phyloP scores from a whole-genome alignment of 2,329 filamentous ascomycete species.

The Diaporthe nobilis region DNA sequence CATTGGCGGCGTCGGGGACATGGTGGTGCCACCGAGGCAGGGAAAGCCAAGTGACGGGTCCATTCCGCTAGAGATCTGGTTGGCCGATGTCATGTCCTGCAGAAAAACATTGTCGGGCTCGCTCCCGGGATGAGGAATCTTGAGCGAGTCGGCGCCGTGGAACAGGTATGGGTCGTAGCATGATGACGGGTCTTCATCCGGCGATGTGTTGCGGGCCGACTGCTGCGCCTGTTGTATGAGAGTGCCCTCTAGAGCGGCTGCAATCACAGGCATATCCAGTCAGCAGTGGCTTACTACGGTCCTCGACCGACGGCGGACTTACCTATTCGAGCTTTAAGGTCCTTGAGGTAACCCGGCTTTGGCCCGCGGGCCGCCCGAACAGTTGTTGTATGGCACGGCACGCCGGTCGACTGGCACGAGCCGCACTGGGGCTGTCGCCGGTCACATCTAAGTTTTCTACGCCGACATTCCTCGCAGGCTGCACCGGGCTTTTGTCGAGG shows the following conservation, averaged over 20 bases:
- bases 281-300: neutral
- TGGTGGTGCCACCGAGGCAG: slow-evolving; percentile 15
- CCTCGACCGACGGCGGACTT: slow-evolving; percentile 21
- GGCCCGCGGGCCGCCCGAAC: slow-evolving; percentile 40
- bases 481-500: slow-evolving; percentile 25
- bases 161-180: slow-evolving; percentile 21
- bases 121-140: neutral
- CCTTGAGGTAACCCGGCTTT: slow-evolving; percentile 45
- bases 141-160: slow-evolving; percentile 18
- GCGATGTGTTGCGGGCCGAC: slow-evolving; percentile 20
- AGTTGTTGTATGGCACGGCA: slow-evolving; percentile 22
- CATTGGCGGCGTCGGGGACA: slow-evolving; percentile 21
- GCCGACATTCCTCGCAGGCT: slow-evolving; percentile 32
- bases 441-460: slow-evolving; percentile 36
- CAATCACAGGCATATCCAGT: neutral
- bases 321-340: slow-evolving; percentile 46
- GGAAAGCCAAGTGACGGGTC: slow-evolving; percentile 10
- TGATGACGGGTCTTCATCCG: slow-evolving; percentile 24
- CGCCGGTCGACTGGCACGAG: slow-evolving; percentile 18
- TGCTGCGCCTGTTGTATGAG: slow-evolving; percentile 26
- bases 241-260: slow-evolving; percentile 19
- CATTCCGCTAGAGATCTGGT: slow-evolving; percentile 7
- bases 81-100: slow-evolving; percentile 9
- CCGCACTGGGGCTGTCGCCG: slow-evolving; percentile 38
- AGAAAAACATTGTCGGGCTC: slow-evolving; percentile 19